Conservation (phyloP, 139 green algal species). For the Prasinococcaceae sp. region DNA sequence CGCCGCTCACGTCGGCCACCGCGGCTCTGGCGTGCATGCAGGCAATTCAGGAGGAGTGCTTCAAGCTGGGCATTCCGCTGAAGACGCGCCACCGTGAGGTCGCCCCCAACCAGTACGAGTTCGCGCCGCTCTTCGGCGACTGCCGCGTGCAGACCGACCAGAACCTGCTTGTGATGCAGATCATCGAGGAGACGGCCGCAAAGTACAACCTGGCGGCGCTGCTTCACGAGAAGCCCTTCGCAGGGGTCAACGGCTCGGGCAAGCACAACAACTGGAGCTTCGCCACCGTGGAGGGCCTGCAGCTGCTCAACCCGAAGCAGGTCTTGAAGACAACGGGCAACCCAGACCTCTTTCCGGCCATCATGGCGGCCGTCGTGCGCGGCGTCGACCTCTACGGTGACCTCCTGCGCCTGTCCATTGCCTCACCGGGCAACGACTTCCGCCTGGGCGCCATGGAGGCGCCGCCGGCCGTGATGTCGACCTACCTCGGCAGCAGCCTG, state of each 20-base stretch:
- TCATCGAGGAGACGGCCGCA: conserved; percentile 17
- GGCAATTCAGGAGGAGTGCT: conserved; percentile 19
- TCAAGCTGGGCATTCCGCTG: conserved; percentile 21
- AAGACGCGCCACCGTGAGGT: conserved; percentile 25
- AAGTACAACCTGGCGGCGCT: conserved; percentile 20
- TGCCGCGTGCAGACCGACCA: conserved; percentile 17
- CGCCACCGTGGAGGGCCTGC: conserved; percentile 6
- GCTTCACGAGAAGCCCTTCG: conserved; percentile 26
- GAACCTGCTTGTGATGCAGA: conserved; percentile 25
- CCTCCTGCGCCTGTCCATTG: conserved; percentile 18
- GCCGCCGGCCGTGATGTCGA: conserved; percentile 21
- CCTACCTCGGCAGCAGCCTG: conserved; percentile 16
- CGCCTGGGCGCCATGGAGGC: conserved; percentile 22
- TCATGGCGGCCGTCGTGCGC: conserved; percentile 16
- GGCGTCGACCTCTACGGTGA: conserved; percentile 20
- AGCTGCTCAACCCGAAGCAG: conserved; percentile 21
- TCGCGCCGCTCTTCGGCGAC: conserved; percentile 22
- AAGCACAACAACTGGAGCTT: conserved; percentile 28
- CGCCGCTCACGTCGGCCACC: conserved; percentile 4
- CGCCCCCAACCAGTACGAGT: conserved; percentile 24
- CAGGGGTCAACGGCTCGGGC: conserved; percentile 20
- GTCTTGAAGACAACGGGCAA: neutral
- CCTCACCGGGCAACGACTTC: conserved; percentile 22
- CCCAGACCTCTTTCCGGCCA: conserved; percentile 8
- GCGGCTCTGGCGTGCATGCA: conserved; percentile 14